phyloP scores from a whole-genome alignment of 2,329 filamentous ascomycete genomes.

The Xylaria hypoxylon region DNA sequence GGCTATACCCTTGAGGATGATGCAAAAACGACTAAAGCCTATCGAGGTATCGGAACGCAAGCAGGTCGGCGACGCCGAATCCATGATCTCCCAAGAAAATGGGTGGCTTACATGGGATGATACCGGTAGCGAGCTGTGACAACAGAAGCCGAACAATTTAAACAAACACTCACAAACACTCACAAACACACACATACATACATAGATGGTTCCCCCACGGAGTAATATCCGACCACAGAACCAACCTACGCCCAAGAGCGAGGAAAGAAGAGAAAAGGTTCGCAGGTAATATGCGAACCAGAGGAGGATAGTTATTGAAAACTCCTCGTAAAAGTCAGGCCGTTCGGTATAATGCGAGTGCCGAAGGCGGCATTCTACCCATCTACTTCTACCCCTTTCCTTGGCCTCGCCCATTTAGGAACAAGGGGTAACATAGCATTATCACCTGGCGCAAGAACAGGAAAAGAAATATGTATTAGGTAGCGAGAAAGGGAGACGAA shows the following conservation, averaged over 20 bases:
- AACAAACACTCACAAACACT: not conserved
- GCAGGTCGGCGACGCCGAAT: constrained; percentile 86
- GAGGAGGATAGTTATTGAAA: constrained; percentile 5
- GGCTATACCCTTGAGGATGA: constrained; percentile 66
- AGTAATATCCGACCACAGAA: not conserved
- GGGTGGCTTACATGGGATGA: constrained; percentile 37
- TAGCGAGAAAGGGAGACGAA: constrained; percentile 10
- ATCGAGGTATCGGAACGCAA: constrained; percentile 85
- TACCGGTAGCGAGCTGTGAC: constrained; percentile 41
- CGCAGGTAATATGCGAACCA: not conserved
- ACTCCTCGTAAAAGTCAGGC: not conserved
- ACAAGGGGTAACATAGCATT: constrained; percentile 1
- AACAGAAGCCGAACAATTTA: not conserved
- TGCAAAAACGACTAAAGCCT: constrained; percentile 76
- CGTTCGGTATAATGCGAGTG: constrained; percentile 9
- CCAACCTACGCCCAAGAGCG: not conserved
- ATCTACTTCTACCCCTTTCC: constrained; percentile 5
- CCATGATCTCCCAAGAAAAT: constrained; percentile 49
- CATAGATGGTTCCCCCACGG: constrained; percentile 1
- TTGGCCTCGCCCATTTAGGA: constrained; percentile 1
- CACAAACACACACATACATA: not conserved
- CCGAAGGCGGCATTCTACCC: not conserved
- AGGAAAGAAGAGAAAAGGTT: not conserved
- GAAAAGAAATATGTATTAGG: constrained; percentile 1
- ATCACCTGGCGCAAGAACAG: constrained; percentile 4